Base-by-base conservation (phyloP, 1,139 yeast species). In the Blastobotrys apis region DNA sequence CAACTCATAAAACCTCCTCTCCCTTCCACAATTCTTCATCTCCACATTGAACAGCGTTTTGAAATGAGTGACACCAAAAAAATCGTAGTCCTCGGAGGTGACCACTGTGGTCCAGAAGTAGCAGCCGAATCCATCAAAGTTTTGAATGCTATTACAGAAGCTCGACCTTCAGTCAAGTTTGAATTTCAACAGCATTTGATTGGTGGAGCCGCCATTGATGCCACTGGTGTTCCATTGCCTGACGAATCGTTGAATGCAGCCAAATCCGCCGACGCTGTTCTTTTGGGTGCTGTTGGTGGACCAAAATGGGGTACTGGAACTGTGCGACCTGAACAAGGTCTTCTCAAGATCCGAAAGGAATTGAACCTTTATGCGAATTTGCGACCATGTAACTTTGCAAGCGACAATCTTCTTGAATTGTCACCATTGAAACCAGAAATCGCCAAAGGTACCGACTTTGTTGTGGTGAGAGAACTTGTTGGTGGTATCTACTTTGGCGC, bases 401-500 rank as follows among this genome's bases (percentile, higher is more conserved):
- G 90, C 40, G 97, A 92, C 37, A 72, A 84, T 37, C 75, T 92
- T 49, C 73, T 90, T 52, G 88, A 86, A 45, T 74, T 90, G 56
- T 84, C 95, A 4, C 98, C 98, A 35, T 76, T 92, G 62, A 86
- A 82, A 66, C 67, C 85, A 21, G 88, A 87, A 52, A 74, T 84
- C 52, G 97, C 86, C 48, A 77, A 74, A 60, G 98, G 97, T 42
- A 88, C 97, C 30, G 81, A 92, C 65, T 84, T 92, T 64, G 77
- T 81, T 44, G 95, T 92, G 53, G 97, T 92, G 30, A 81, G 98
- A 66, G 98, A 92, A 69, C 77, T 92, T 55, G 97, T 92, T 26
- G 98, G 98, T 49, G 98, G 98, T 54, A 92, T 92, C 54, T 92
- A 92, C 72, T 92, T 92, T 63, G 98, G 98, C 53, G 94, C 87